Conservation (phyloP, 345 rosid species). For the Eucalyptus regnans region DNA sequence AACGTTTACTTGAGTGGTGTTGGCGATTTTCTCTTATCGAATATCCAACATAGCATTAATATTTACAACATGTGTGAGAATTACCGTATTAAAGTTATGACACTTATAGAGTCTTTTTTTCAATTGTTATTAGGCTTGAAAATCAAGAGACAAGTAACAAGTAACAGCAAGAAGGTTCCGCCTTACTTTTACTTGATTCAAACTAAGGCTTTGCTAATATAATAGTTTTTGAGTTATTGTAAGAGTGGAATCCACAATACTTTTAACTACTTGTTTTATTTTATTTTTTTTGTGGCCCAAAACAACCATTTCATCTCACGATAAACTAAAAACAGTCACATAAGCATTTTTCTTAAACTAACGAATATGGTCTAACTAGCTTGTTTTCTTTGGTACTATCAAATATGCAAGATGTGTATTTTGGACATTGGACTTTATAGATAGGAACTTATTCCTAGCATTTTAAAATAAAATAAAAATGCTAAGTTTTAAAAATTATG, state of each 20-base stretch:
- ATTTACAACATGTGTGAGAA: too few relatives aligned
- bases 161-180: neutral
- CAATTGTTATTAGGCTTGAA: neutral
- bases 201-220: neutral
- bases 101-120: too few relatives aligned
- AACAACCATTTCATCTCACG: neutral
- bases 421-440: neutral
- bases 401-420: neutral
- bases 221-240: neutral
- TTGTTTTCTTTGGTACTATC: neutral
- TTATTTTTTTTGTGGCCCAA: neutral
- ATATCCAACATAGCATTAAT: too few relatives aligned
- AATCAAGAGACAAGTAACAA: neutral
- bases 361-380: neutral
- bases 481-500: neutral
- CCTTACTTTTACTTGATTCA: neutral
- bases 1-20: too few relatives aligned
- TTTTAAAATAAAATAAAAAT: neutral
- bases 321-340: neutral
- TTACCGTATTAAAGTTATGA: neutral
- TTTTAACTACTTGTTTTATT: too few relatives aligned
- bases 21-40: too few relatives aligned
- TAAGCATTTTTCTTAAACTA: neutral
- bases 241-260: neutral
- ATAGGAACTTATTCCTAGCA: neutral